Evolutionary conservation across 169 alveolate species (phyloP), one percentile per base, ranked within the genome.

Genomic region (Babesia ovata): DNA sequence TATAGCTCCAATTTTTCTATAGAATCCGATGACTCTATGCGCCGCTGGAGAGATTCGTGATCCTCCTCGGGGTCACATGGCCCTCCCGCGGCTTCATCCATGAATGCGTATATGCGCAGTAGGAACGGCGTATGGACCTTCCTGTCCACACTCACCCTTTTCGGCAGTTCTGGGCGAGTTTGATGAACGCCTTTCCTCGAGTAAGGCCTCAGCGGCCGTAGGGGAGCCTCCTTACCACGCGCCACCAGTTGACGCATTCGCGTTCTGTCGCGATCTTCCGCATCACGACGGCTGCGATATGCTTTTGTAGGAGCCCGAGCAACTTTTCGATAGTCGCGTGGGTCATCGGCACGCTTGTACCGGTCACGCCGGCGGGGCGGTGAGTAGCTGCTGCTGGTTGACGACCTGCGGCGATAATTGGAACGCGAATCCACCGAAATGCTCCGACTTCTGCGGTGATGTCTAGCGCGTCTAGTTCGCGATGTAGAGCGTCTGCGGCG

Each of bases 41-140:
- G 13, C 19, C 42, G 49, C 46, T 67, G 87, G 49, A 79, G 63
- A 21, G 63, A 66, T 46, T 45, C 83, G 12, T 65, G 49, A 49
- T 49, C 44, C 22, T 48, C 70, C 4, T 22, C 70, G 46, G 49
- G n/a, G 9, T 26, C 16, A 13, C 33, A 29, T 19, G 52, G 26
- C 12, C 2, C 53, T 7, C 59, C 82, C 19, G 48, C 46, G 16
- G 69, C 8, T 7, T 75, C 78, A 11, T 39, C 77, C 24, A 63
- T 16, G 26, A 52, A 58, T 10, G 87, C 75, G 36, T 49, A 48
- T 3, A 79, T 48, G 52, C 62, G 66, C 61, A 79, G 22, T 28
- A 79, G 57, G 44, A 79, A 79, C 2, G 87, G 87, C 9, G 84
- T 79, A 21, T 79, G 70, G 17, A 7, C 21, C 39, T 36, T 79